Conservation (phyloP, 768 basidiomycete genomes). For the Lactarius sp. region DNA sequence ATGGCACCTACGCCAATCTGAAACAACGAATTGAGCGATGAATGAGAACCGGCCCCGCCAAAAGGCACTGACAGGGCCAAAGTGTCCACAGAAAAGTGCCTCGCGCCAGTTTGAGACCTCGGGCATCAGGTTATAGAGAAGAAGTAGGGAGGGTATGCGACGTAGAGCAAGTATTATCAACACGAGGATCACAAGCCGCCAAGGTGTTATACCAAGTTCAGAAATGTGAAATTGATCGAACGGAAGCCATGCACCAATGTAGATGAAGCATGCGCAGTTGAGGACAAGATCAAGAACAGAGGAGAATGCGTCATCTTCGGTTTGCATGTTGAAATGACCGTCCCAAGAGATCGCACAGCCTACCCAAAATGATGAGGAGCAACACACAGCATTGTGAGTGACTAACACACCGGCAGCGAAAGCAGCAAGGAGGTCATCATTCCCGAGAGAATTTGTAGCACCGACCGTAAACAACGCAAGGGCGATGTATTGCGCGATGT, state of each 20-base stretch:
- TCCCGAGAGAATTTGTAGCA: constrained; percentile 73
- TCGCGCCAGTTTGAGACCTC: constrained; percentile 83
- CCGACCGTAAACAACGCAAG: constrained; percentile 72
- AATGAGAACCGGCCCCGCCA: neutral
- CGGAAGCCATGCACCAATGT: constrained; percentile 84
- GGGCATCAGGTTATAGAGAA: constrained; percentile 79
- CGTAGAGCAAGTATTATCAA: constrained; percentile 67
- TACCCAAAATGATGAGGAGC: constrained; percentile 30
- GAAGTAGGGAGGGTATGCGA: constrained; percentile 72
- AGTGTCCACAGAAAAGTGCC: constrained; percentile 89
- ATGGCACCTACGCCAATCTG: constrained; percentile 92
- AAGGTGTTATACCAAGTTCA: constrained; percentile 58
- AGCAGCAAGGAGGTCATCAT: constrained; percentile 83
- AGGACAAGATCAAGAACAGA: constrained; percentile 86
- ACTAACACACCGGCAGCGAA: constrained; percentile 65
- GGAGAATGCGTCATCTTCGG: constrained; percentile 81
- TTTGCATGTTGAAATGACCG: constrained; percentile 72
- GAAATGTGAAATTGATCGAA: constrained; percentile 53
- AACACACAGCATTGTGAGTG: neutral
- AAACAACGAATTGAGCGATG: neutral
- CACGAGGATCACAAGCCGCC: constrained; percentile 66
- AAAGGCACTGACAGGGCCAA: constrained; percentile 45
- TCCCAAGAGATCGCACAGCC: constrained; percentile 93
- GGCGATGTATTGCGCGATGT: constrained; percentile 78
- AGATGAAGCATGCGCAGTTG: constrained; percentile 76